Base-by-base conservation (phyloP, 2,329 filamentous ascomycete genomes). In the Talaromyces sp. region DNA sequence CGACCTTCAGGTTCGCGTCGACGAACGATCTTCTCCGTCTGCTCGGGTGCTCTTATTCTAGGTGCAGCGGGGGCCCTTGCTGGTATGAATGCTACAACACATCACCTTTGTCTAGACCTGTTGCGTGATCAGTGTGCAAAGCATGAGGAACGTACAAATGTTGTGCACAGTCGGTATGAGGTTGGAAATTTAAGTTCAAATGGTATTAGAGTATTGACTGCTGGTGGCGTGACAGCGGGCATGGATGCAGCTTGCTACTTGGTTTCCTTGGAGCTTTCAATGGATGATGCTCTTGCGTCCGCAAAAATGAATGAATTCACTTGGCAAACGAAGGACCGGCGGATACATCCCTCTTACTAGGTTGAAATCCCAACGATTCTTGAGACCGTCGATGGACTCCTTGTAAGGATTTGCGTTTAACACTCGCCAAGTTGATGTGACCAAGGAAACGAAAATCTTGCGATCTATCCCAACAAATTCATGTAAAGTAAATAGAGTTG, bases 1-100 rank as follows among this genome's bases (percentile, higher is more conserved):
- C 45, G 45, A 11, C 45, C 45, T 47, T 24, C 45, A 24, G 19
- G 45, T 24, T 24, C 19, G 19, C 45, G 45, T 11, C 45, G 24
- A 47, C 45, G 19, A 22, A 47, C 45, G 45, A 47, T 47, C 22
- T 47, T 47, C 45, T 47, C 45, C 1, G 45, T 24, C 11, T 47
- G 45, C 45, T 47, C 45, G 24, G 45, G 45, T 47, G 45, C 45
- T 24, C 19, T 47, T 24, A 22, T 47, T 3, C 7, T 47, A 14
- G 45, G 45, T 47, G 45, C 45, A 24, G 45, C 45, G 19, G 45
- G 45, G 11, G 19, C 11, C 19, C 45, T 47, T 47, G 19, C 45
- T 4, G 45, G 45, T 19, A 24, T 47, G 19, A 47, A 19, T 24
- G 45, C 72, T 1, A 80, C 79, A 1, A 81, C 78, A 22, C 79